Base-by-base conservation (phyloP, 306 rosid genomes). In the Biancaea sappan region DNA sequence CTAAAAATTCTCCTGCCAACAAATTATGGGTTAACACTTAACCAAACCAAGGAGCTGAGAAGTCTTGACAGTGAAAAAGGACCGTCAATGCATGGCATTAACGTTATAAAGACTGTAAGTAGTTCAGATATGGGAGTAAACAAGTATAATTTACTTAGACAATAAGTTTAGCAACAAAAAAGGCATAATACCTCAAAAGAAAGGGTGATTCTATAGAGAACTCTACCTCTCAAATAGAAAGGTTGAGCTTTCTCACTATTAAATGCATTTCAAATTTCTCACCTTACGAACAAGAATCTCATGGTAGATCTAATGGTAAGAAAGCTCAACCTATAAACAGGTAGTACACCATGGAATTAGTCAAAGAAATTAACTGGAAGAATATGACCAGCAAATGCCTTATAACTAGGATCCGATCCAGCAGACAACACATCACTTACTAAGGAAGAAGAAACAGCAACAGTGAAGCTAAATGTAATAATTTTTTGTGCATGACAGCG, bases 101-200 rank as follows among this genome's bases (percentile, higher is more conserved):
- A 26, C 4, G 53, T 21, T 24, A 29, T 47, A 52, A 11, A 78
- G 37, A 51, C 15, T 38, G 12, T 37, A 79, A 12, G 35, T 7
- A 65, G 48, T 63, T 22, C 74, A 79, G 51, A 44, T 44, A 21
- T 10, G 18, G 35, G 54, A 50, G 28, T 37, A 77, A 48, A 48
- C 64, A 22, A 66, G 71, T 37, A 37, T 46, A 48, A 8, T 47
- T 61, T 69, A 34, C 50, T 24, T n/a, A 32, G 14, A 57, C 62
- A 48, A 61, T 4, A 34, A 60, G 35, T 34, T 22, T 21, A 21
- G 32, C 26, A 32, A n/a, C 34, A 60, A 31, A 60, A n/a, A 1
- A 12, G 4, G 25, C 21, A 16, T 32, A 63, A 21, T 38, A 13
- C 31, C 50, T 8, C 29, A 52, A 52, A 52, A 31, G n/a, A 51